A percentile compares a stretch with the other conserved stretches of the same genome.
phyloP scores from a whole-genome alignment of 2,329 filamentous ascomycete genomes.

The Sclerotiophoma versabilis region DNA sequence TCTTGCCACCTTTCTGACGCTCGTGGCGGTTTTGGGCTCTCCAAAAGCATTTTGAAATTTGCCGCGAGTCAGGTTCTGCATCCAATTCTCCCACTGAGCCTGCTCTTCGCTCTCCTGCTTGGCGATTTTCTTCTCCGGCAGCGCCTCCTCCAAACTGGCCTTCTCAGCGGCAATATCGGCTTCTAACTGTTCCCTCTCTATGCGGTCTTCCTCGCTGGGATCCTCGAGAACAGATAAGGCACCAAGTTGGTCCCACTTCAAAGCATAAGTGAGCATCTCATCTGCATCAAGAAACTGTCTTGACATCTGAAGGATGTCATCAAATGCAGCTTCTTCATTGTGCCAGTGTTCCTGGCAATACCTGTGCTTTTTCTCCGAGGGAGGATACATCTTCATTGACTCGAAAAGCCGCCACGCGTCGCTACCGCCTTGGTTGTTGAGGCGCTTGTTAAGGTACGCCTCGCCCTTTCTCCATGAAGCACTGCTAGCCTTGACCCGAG shows the following conservation, averaged over 20 bases:
- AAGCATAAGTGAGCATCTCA: neutral
- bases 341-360: slow-evolving; percentile 4
- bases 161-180: neutral
- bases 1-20: neutral
- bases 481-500: neutral
- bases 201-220: neutral
- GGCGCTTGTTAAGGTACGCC: neutral
- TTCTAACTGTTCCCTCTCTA: neutral
- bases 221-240: neutral
- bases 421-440: neutral
- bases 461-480: neutral
- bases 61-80: neutral
- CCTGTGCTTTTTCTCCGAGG: neutral
- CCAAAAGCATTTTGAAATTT: neutral
- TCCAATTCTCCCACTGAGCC: neutral
- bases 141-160: neutral
- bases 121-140: neutral
- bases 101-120: neutral
- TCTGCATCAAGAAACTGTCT: neutral
- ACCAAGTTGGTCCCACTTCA: neutral
- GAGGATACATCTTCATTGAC: neutral
- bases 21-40: neutral
- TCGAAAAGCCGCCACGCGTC: neutral
- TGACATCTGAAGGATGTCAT: neutral
- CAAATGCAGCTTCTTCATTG: neutral